Evolutionary conservation across 1,284 basidiomycete species (phyloP).

Genomic region (Cryptococcus floricola): DNA sequence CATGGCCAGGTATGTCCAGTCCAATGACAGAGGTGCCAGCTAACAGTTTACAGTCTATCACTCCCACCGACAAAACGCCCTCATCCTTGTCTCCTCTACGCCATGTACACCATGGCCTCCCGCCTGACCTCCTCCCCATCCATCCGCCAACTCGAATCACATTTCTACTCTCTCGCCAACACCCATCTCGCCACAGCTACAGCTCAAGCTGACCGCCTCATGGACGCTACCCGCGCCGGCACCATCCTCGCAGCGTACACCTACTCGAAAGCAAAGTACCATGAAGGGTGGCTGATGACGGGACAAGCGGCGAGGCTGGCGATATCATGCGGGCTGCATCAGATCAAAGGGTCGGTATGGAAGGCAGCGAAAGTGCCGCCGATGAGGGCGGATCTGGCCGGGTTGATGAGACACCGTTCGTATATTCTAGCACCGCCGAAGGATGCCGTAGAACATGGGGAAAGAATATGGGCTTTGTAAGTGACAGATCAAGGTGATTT

Average conservation of each 20-base stretch:
- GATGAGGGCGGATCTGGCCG: slow-evolving; percentile 18
- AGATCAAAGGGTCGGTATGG: slow-evolving; percentile 30
- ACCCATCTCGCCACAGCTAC: slow-evolving; percentile 31
- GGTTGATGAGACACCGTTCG: slow-evolving; percentile 30
- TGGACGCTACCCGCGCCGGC: slow-evolving; percentile 37
- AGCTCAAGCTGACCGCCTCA: slow-evolving; percentile 23
- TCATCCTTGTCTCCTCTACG: slow-evolving; percentile 39
- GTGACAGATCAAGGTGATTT: slow-evolving; percentile 2
- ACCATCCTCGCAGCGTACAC: slow-evolving; percentile 38
- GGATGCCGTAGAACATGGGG: slow-evolving; percentile 38
- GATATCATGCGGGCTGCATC: slow-evolving; percentile 35
- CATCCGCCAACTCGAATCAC: slow-evolving; percentile 31
- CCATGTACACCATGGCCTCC: slow-evolving; percentile 40
- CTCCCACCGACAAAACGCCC: slow-evolving; percentile 33
- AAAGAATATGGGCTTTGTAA: slow-evolving; percentile 44
- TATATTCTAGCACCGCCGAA: slow-evolving; percentile 29
- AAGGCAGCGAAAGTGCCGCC: slow-evolving; percentile 11
- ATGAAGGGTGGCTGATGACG: slow-evolving; percentile 37
- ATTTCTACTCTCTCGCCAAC: slow-evolving; percentile 33
- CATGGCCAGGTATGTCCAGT: slow-evolving; percentile 29
- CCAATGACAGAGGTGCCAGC: slow-evolving; percentile 29
- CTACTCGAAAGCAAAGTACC: slow-evolving; percentile 33
- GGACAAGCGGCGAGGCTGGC: slow-evolving; percentile 34
- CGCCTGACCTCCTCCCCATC: slow-evolving; percentile 26
- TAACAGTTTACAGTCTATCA: slow-evolving; percentile 30